Evolutionary conservation across 1,139 yeast species (phyloP), one percentile per base, ranked within the genome.

Genomic region (Blastobotrys malaysiensis): DNA sequence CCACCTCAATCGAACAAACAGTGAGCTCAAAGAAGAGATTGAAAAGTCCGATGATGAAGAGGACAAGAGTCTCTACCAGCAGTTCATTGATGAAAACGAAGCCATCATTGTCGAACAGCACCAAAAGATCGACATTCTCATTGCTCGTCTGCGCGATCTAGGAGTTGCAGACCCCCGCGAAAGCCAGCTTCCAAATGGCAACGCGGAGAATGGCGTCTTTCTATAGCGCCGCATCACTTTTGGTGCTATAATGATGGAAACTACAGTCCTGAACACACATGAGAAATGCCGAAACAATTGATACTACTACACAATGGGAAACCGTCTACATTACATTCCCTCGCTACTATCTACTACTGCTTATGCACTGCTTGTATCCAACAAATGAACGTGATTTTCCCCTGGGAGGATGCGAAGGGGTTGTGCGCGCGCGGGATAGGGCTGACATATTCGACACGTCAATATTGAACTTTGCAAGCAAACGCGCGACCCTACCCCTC

Each of bases 1-100:
- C 27, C 70, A 67, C 48, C 56, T 68, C 43, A 52, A 54, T 45
- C 54, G 65, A 39, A 66, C 72, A 9, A 68, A 68, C 54, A 53
- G 50, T 5, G 68, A 63, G 50, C 52, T 68, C 22, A 50, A 50
- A 46, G 59, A 52, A 3, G 56, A 50, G 16, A 57, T 56, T 13
- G 55, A 55, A 14, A 50, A 50, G 31, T 59, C 54, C 27, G 61
- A 56, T 43, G 61, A 51, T 13, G 52, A 58, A 20, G 59, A 60
- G 16, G 60, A 55, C 3, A 24, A 52, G 18, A 57, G 55, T 22
- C 18, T 46, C 19, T 60, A 62, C 49, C 24, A 46, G 27, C 61
- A 56, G 18, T 63, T 60, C 24, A 58, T 67, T 14, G 50, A 52
- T 20, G 71, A 68, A 49, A 68, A 68, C 49, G 55, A 56, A 31